Percentiles rank a stretch among this genome's conserved stretches.
Evolutionary conservation across 805 yeast species (phyloP).

Genomic region (Candida boidinii): DNA sequence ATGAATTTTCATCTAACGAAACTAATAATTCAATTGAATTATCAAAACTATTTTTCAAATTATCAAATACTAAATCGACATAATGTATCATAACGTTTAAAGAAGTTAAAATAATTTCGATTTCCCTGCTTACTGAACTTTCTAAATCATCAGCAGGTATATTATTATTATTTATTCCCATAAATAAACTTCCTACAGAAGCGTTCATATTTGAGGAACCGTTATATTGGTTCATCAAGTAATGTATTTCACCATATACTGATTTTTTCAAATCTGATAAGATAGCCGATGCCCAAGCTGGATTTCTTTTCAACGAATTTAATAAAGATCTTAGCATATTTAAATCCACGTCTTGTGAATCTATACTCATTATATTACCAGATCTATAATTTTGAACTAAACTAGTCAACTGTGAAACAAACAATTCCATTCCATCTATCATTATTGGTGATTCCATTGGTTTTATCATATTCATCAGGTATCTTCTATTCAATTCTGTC

Average conservation of each 20-base stretch:
- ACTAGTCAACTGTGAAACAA: conserved; percentile 11
- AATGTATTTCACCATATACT: conserved; percentile 8
- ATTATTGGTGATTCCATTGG: conserved; percentile 25
- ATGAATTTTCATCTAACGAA: conserved; percentile 30
- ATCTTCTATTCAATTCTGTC: conserved; percentile 17
- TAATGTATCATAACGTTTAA: conserved; percentile 44
- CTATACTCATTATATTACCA: background rate
- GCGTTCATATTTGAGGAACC: background rate
- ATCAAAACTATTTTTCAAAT: conserved; percentile 30
- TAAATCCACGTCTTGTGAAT: conserved; percentile 24
- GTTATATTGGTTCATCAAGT: background rate
- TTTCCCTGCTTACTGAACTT: too few relatives aligned
- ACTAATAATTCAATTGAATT: conserved; percentile 25
- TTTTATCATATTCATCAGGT: conserved; percentile 21
- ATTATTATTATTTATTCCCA: conserved; percentile 10
- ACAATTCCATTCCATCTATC: conserved; percentile 11
- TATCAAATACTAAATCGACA: conserved; percentile 34
- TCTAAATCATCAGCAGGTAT: conserved; percentile 10
- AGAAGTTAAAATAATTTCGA: conserved; percentile 39
- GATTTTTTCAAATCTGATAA: conserved; percentile 26
- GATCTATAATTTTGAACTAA: conserved; percentile 5
- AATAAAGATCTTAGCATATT: conserved; percentile 29
- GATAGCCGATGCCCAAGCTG: conserved; percentile 30
- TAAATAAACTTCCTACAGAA: background rate
- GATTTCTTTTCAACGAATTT: conserved; percentile 24